Base-by-base conservation (phyloP, 805 yeast species). In the Saturnispora gosingensis region DNA sequence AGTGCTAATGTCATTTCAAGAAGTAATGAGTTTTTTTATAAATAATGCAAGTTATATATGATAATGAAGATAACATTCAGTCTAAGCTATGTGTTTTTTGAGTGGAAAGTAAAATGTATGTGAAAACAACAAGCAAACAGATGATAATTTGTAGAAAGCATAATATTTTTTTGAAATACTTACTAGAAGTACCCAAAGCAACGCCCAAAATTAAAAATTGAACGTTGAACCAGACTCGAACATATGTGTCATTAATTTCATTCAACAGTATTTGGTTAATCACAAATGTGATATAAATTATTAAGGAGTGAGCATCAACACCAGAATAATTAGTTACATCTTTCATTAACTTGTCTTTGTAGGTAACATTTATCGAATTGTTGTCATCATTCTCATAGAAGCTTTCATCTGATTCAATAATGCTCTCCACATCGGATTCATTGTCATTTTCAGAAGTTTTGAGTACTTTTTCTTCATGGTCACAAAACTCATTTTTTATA, bases 1-100 rank as follows among this genome's bases (percentile, higher is more conserved):
- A 58, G 46, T 64, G 67, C 46, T 63, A 46, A 46, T 20, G 8
- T n/a, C 28, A 15, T 8, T n/a, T 20, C n/a, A 18, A 39, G 8
- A 47, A 8, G 20, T 35, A 22, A 30, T 30, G 34, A n/a, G 22
- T 18, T 22, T 13, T 20, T 10, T 22, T 42, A 27, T 20, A 40
- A 34, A 30, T 20, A n/a, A 42, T 27, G 34, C 34, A 9, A 24
- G 10, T 27, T 36, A 28, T 27, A 27, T 10, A 13, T 15, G n/a
- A n/a, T 15, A 36, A 36, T 38, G 18, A 11, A 8, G 22, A 38
- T 38, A 18, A 38, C 11, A 38, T 38, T 38, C 16, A 10, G 11
- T 38, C 9, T 38, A 18, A 9, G 13, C 8, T 18, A 18, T 11
- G 13, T 7, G 10, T 18, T 10, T 15, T 38, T 38, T 28, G 38